phyloP scores from a whole-genome alignment of 495 filamentous ascomycete genomes.

The Tuber calosporum region DNA sequence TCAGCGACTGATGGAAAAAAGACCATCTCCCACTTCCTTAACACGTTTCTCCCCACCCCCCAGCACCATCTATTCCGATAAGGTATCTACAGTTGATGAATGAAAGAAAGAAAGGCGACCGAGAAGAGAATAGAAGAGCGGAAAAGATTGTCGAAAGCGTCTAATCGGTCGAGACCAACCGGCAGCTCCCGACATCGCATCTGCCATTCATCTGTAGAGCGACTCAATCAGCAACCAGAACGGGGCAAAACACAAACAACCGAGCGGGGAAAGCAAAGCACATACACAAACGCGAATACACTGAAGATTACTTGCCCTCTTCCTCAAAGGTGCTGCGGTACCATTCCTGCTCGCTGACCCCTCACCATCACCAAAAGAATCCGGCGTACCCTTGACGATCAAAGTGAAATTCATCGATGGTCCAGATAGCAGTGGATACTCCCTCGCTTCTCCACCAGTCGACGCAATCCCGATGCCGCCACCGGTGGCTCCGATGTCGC shows the following conservation, averaged over 20 bases:
- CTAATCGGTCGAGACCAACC: background rate
- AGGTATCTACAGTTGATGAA: background rate
- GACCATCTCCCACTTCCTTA: background rate
- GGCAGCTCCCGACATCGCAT: background rate
- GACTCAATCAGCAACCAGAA: background rate
- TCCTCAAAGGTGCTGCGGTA: background rate
- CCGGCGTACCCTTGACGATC: background rate
- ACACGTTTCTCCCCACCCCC: background rate
- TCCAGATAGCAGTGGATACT: background rate
- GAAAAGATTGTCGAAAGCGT: background rate
- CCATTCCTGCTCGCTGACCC: background rate
- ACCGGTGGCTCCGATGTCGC: background rate
- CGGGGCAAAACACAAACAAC: background rate
- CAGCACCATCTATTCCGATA: background rate
- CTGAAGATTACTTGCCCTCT: background rate
- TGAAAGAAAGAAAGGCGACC: background rate
- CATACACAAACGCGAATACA: background rate
- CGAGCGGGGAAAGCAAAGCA: background rate
- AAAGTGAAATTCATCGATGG: background rate
- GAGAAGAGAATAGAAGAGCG: background rate
- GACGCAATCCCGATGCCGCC: background rate
- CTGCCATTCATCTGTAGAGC: background rate
- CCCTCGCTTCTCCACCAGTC: background rate
- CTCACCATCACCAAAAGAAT: background rate
- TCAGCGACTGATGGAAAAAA: slow-evolving; percentile 1